These are phyloP conservation scores for Sporothrix protearum DNA, from an alignment of 2,329 filamentous ascomycete species.

Conservation along the genomic window DNA sequence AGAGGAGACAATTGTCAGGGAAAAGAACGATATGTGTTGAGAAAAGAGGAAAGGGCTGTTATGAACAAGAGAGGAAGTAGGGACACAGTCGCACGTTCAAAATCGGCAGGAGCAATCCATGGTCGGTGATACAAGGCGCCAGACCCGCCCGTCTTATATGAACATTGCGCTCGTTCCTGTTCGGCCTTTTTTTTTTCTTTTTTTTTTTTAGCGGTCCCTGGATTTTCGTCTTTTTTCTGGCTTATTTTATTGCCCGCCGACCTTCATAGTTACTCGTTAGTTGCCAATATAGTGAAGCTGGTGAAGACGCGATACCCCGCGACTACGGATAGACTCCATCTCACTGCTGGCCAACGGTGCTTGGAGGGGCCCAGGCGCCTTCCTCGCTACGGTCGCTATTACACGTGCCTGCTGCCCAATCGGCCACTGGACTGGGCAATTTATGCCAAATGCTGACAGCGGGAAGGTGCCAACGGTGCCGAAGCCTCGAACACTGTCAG, in stretches of 20 bases:
- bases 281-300: neutral
- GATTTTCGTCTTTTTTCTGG: neutral
- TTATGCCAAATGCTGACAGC: neutral
- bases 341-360: neutral
- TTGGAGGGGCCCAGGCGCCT: constrained; percentile 1
- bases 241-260: neutral
- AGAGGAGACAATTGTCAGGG: neutral
- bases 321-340: neutral
- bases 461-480: neutral
- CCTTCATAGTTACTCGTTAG: neutral
- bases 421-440: constrained; percentile 9
- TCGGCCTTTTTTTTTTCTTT: neutral
- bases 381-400: neutral
- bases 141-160: neutral
- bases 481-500: neutral
- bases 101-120: constrained; percentile 7
- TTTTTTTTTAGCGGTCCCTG: neutral
- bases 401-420: constrained; percentile 2
- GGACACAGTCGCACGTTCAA: neutral
- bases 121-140: neutral
- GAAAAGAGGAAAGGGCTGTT: neutral
- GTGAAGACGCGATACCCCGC: constrained; percentile 15
- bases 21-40: neutral
- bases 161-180: neutral
- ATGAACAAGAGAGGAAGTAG: neutral